Conservation (phyloP, 2,329 filamentous ascomycete species). For the Diaporthe longicolla region DNA sequence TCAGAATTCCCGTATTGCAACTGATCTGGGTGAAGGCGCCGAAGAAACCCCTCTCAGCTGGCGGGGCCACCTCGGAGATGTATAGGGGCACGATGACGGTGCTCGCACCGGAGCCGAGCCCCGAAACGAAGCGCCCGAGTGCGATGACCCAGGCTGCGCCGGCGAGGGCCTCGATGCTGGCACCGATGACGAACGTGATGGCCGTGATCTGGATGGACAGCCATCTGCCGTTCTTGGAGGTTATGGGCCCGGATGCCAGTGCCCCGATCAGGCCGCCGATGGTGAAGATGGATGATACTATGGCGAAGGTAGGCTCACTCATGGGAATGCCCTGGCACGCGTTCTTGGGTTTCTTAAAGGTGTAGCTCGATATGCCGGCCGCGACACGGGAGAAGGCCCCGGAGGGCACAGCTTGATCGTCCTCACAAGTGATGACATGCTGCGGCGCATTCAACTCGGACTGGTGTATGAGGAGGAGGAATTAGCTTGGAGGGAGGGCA, state of each 20-base stretch:
- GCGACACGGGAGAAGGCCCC: slow-evolving; percentile 57
- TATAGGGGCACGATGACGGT: slow-evolving; percentile 96
- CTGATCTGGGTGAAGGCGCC: slow-evolving; percentile 90
- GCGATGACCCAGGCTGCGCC: slow-evolving; percentile 76
- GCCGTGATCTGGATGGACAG: slow-evolving; percentile 84
- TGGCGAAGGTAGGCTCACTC: slow-evolving; percentile 84
- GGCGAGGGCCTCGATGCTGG: slow-evolving; percentile 81
- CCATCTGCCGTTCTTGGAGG: slow-evolving; percentile 82
- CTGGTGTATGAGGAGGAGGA: slow-evolving; percentile 60
- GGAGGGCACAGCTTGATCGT: slow-evolving; percentile 55
- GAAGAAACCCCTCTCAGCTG: slow-evolving; percentile 82
- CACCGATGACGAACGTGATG: slow-evolving; percentile 81
- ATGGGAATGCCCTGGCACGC: slow-evolving; percentile 84
- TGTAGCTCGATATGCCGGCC: slow-evolving; percentile 47
- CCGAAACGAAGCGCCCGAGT: slow-evolving; percentile 83
- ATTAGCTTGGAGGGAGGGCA: slow-evolving; percentile 32
- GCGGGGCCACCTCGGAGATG: slow-evolving; percentile 91
- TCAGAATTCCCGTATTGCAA: slow-evolving; percentile 91
- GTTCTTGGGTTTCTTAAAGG: slow-evolving; percentile 52
- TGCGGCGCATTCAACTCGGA: slow-evolving; percentile 96
- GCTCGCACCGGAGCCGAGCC: slow-evolving; percentile 87
- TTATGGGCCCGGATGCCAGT: slow-evolving; percentile 82
- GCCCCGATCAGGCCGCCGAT: slow-evolving; percentile 90
- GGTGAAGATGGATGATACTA: slow-evolving; percentile 92
- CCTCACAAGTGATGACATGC: slow-evolving; percentile 90